Conservation (phyloP, 2,329 filamentous ascomycete species). For the Fusarium sp. region DNA sequence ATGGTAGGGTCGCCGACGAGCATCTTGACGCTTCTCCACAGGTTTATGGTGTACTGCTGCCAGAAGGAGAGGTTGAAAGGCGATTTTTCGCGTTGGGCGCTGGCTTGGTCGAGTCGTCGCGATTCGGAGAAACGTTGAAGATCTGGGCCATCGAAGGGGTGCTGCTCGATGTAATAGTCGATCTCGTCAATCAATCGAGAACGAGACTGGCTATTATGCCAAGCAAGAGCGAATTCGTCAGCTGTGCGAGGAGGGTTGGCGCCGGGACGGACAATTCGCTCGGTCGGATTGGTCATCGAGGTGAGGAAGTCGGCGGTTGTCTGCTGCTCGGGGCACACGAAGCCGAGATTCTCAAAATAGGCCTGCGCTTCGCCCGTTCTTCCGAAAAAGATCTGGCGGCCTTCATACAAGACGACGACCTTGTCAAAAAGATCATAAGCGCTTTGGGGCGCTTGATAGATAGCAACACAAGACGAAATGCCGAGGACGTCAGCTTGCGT, state of each 20-base stretch:
- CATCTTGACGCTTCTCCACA: slow-evolving; percentile 26
- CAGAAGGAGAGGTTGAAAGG: slow-evolving; percentile 33
- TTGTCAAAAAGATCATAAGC: slow-evolving; percentile 69
- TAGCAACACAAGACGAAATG: slow-evolving; percentile 68
- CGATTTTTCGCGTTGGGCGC: slow-evolving; percentile 16
- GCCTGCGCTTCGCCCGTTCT: slow-evolving; percentile 33
- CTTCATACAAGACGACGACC: slow-evolving; percentile 74
- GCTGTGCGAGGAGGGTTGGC: slow-evolving; percentile 49
- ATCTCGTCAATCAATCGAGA: slow-evolving; percentile 46
- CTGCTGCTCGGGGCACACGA: slow-evolving; percentile 62
- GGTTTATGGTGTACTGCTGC: slow-evolving; percentile 16
- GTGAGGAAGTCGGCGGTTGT: slow-evolving; percentile 79
- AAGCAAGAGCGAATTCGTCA: slow-evolving; percentile 51
- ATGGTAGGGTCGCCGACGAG: slow-evolving; percentile 27
- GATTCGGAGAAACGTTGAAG: slow-evolving; percentile 34
- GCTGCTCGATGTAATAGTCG: slow-evolving; percentile 43
- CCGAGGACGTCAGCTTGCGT: slow-evolving; percentile 69
- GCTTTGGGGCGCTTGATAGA: slow-evolving; percentile 69
- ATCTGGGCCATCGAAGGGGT: slow-evolving; percentile 41
- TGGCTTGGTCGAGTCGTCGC: slow-evolving; percentile 33
- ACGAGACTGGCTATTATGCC: slow-evolving; percentile 43
- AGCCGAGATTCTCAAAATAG: slow-evolving; percentile 58
- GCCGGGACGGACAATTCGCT: slow-evolving; percentile 49
- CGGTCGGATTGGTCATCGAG: slow-evolving; percentile 56
- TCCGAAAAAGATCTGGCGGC: slow-evolving; percentile 67